Conservation (phyloP, 495 filamentous ascomycete genomes). For the Xylaria intraflava region DNA sequence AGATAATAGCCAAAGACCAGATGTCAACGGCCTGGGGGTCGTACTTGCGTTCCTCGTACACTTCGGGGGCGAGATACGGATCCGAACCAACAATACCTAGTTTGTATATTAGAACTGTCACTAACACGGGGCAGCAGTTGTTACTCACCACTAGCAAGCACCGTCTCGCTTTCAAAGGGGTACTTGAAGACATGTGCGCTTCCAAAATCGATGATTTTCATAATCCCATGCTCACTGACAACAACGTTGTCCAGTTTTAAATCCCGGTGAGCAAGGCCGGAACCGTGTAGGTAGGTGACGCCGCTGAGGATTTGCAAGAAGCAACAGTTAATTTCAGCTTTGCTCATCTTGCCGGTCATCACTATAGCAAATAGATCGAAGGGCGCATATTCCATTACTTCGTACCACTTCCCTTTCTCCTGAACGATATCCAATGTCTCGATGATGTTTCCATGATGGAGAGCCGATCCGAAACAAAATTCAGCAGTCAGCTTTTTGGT, state of each 20-base stretch:
- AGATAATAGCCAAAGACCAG: conserved; percentile 97
- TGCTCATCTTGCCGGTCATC: conserved; percentile 97
- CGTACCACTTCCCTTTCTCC: conserved; percentile 93
- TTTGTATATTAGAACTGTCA: not conserved
- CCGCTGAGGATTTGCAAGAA: conserved; percentile 94
- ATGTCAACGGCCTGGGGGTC: conserved; percentile 92
- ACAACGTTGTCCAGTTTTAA: conserved; percentile 98
- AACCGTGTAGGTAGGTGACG: conserved; percentile 94
- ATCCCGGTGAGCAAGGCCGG: conserved; percentile 94
- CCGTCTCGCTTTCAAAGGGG: conserved; percentile 90
- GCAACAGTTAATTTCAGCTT: conserved; percentile 81
- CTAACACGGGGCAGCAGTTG: not conserved
- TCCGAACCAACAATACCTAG: conserved; percentile 95
- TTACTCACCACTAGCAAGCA: conserved; percentile 73
- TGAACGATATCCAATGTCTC: conserved; percentile 96
- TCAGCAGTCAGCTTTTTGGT: conserved; percentile 99
- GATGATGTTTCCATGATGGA: conserved; percentile 98
- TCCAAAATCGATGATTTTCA: conserved; percentile 99
- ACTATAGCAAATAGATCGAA: conserved; percentile 96
- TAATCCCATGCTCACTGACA: conserved; percentile 93
- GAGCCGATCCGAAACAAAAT: conserved; percentile 94
- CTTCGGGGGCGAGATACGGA: conserved; percentile 93
- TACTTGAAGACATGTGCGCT: conserved; percentile 96
- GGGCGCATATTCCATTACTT: conserved; percentile 99
- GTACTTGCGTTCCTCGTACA: conserved; percentile 91